phyloP scores from a whole-genome alignment of 202 grass and related monocot species.

The Brachypodium distachyon region DNA sequence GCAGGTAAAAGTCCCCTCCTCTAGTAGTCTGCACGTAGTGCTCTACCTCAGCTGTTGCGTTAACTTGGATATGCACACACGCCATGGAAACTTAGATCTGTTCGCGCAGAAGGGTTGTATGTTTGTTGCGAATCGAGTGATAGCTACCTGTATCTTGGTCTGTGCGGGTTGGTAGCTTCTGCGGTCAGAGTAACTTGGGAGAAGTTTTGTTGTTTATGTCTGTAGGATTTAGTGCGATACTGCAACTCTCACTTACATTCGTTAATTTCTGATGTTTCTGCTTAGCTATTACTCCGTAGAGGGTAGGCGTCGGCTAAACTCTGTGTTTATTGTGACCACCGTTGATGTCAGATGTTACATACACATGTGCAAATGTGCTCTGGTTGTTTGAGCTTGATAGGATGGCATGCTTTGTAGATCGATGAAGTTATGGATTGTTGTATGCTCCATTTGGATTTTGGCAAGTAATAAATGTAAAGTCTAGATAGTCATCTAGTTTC shows the following conservation, averaged over 20 bases:
- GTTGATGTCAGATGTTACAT: not conserved
- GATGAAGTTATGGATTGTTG: not conserved
- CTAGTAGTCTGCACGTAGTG: not conserved
- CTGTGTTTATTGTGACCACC: not conserved
- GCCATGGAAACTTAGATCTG: not conserved
- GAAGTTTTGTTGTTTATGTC: not conserved
- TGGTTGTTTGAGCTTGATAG: not conserved
- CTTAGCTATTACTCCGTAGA: not conserved
- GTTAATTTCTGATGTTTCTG: too few species aligned
- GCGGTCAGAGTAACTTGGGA: not conserved
- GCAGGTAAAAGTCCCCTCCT: slow-evolving; percentile 48
- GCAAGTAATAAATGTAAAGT: not conserved
- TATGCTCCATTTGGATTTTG: not conserved
- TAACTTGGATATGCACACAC: not conserved
- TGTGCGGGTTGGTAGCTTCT: not conserved
- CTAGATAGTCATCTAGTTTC: not conserved
- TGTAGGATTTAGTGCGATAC: not conserved
- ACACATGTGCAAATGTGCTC: not conserved
- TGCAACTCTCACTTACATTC: not conserved
- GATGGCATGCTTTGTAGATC: not conserved
- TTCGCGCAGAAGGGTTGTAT: not conserved
- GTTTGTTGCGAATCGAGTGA: not conserved
- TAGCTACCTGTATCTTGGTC: not conserved
- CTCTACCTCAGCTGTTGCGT: not conserved
- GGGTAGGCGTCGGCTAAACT: not conserved